Evolutionary conservation across 2,329 filamentous ascomycete species (phyloP).

Genomic region (Rhytidhysteron rufulum): DNA sequence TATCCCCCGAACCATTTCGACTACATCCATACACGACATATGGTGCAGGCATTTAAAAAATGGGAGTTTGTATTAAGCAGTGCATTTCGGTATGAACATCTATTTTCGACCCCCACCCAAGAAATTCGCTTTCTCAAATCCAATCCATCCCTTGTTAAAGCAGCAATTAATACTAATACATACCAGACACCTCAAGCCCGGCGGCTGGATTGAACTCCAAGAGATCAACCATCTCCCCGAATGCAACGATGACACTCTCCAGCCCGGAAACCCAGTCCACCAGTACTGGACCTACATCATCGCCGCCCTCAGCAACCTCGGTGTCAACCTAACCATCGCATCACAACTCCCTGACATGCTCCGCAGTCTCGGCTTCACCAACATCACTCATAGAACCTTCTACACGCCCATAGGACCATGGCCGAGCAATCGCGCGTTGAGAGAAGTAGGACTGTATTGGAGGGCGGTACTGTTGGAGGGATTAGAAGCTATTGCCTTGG

Average conservation of each 20-base stretch:
- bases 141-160: too few species aligned
- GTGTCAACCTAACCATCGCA: constrained; percentile 35
- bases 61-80: constrained; percentile 47
- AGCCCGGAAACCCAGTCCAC: constrained; percentile 40
- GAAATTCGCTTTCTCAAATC: too few species aligned
- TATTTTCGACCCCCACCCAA: too few species aligned
- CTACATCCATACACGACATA: constrained; percentile 57
- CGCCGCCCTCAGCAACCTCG: constrained; percentile 42
- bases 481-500: constrained; percentile 14
- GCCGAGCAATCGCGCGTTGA: constrained; percentile 38
- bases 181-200: constrained; percentile 49
- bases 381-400: constrained; percentile 49
- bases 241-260: constrained; percentile 40
- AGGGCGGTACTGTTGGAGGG: constrained; percentile 15
- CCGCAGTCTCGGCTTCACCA: constrained; percentile 50
- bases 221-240: constrained; percentile 51
- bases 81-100: constrained; percentile 36
- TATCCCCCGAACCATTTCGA: constrained; percentile 55
- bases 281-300: constrained; percentile 48
- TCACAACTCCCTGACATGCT: constrained; percentile 40
- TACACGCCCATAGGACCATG: constrained; percentile 55
- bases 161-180: neutral
- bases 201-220: constrained; percentile 55
- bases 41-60: constrained; percentile 49
- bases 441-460: constrained; percentile 15